Conservation (phyloP, 257 asterid genomes). For the Solanum pennellii region DNA sequence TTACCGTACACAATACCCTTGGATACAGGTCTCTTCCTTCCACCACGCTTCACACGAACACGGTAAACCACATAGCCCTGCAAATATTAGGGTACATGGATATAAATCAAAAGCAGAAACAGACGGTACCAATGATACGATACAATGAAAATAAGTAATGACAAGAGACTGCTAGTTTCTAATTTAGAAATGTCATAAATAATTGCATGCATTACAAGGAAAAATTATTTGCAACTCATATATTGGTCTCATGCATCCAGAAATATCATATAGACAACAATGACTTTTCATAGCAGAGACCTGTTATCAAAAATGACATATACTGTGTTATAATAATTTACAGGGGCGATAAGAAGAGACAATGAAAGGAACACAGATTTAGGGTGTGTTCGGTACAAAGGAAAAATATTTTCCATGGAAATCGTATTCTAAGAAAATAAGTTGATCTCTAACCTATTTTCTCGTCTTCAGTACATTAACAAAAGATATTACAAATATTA, state of each 20-base stretch:
- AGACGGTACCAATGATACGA: neutral
- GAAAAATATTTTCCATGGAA: neutral
- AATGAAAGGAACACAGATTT: neutral
- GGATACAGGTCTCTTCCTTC: neutral
- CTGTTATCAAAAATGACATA: neutral
- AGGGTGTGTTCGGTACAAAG: neutral
- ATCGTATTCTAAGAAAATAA: neutral
- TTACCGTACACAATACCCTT: neutral
- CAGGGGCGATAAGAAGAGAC: neutral
- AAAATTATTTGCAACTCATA: neutral
- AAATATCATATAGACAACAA: neutral
- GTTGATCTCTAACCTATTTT: neutral
- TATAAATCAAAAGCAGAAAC: neutral
- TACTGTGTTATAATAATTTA: neutral
- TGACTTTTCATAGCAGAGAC: neutral
- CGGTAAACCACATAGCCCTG: slow-evolving; percentile 1
- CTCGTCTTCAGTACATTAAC: neutral
- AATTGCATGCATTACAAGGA: neutral
- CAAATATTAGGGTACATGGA: neutral
- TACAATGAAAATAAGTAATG: neutral
- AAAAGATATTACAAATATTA: neutral
- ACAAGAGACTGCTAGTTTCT: neutral
- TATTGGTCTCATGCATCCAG: neutral
- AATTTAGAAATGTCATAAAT: neutral
- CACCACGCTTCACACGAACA: neutral